Evolutionary conservation across 75 land plant species (phyloP).

Genomic region (Chamaecyparis obtusa): DNA sequence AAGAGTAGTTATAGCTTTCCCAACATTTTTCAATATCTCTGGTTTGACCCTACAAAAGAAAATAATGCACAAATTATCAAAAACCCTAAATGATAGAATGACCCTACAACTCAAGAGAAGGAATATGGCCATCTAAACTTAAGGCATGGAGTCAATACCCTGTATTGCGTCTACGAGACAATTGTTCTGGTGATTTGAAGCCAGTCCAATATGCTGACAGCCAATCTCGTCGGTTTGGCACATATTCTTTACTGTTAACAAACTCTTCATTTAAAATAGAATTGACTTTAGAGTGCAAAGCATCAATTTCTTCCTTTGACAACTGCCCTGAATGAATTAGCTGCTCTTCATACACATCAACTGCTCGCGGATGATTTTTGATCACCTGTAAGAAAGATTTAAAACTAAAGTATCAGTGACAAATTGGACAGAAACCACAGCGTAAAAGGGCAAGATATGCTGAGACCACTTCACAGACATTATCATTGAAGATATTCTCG

Average conservation of each 20-base stretch:
- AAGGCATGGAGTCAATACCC: slow-evolving; percentile 48
- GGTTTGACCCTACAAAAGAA: slow-evolving; percentile 75
- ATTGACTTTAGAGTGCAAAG: slow-evolving; percentile 61
- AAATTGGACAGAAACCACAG: neutral
- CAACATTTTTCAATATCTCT: slow-evolving; percentile 85
- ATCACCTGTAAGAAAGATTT: slow-evolving; percentile 54
- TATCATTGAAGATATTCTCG: neutral
- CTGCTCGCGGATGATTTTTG: slow-evolving; percentile 68
- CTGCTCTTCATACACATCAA: slow-evolving; percentile 81
- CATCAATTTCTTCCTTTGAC: slow-evolving; percentile 67
- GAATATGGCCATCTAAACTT: neutral
- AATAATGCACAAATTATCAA: slow-evolving; percentile 5
- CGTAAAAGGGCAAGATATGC: neutral
- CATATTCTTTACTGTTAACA: slow-evolving; percentile 84
- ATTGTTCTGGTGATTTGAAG: slow-evolving; percentile 95
- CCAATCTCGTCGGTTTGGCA: slow-evolving; percentile 83
- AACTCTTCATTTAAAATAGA: slow-evolving; percentile 88
- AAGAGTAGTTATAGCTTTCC: slow-evolving; percentile 84
- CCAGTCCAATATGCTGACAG: slow-evolving; percentile 95
- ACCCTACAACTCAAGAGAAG: neutral
- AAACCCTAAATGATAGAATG: neutral
- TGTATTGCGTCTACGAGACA: slow-evolving; percentile 86
- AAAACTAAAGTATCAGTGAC: neutral
- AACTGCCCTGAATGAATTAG: slow-evolving; percentile 61
- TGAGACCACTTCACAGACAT: neutral